Evolutionary conservation across 2,329 filamentous ascomycete genomes (phyloP).

Genomic region (Talaromyces amestolkiae): DNA sequence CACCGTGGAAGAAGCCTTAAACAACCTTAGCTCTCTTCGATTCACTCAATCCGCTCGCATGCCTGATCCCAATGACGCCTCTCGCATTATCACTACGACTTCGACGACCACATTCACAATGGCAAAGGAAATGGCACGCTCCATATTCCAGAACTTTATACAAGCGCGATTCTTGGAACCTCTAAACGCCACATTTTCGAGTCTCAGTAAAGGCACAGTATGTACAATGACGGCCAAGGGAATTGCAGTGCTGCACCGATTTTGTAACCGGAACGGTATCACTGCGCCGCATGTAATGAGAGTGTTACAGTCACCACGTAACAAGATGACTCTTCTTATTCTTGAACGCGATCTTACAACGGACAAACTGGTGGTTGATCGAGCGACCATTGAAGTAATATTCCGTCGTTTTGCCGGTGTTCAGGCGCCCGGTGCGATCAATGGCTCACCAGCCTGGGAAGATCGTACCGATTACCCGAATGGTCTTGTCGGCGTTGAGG

Average conservation of each 20-base stretch:
- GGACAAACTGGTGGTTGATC: constrained; percentile 85
- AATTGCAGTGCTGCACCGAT: constrained; percentile 82
- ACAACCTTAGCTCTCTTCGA: constrained; percentile 92
- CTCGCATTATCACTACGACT: constrained; percentile 92
- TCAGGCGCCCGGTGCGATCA: constrained; percentile 78
- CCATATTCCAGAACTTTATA: constrained; percentile 89
- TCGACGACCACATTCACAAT: constrained; percentile 98
- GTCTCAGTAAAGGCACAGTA: constrained; percentile 82
- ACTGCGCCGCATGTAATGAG: constrained; percentile 89
- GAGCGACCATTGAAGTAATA: constrained; percentile 86
- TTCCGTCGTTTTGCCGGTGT: constrained; percentile 86
- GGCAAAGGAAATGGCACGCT: constrained; percentile 97
- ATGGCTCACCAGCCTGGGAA: constrained; percentile 66
- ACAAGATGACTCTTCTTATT: constrained; percentile 83
- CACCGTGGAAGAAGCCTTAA: constrained; percentile 94
- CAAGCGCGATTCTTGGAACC: constrained; percentile 94
- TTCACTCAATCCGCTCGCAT: constrained; percentile 98
- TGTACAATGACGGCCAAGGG: constrained; percentile 97
- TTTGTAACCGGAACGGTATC: constrained; percentile 92
- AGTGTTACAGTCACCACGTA: constrained; percentile 68
- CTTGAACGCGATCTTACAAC: constrained; percentile 79
- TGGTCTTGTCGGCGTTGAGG: constrained; percentile 85
- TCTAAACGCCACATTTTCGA: constrained; percentile 81
- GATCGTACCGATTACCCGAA: constrained; percentile 78
- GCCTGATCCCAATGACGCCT: constrained; percentile 95